Evolutionary conservation across 1,284 basidiomycete genomes (phyloP).

Genomic region (Rhodotorula sp.): DNA sequence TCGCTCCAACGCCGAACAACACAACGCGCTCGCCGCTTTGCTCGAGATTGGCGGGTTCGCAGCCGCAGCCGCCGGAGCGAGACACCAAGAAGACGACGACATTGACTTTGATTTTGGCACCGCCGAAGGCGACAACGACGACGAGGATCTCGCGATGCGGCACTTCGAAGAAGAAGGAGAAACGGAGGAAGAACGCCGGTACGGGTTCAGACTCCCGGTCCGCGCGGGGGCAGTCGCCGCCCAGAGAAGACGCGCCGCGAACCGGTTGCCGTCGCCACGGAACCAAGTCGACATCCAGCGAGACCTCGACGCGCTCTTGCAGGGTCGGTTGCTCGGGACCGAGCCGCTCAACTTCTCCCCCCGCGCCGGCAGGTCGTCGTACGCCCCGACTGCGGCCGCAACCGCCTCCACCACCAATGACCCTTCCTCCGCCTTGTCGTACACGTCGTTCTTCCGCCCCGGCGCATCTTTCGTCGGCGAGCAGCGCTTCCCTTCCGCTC

Average conservation of each 20-base stretch:
- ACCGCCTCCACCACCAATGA: constrained; percentile 12
- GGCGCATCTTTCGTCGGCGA: constrained; percentile 28
- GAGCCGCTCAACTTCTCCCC: constrained; percentile 2
- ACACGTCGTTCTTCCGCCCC: constrained; percentile 29
- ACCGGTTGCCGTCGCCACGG: not conserved
- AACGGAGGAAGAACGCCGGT: not conserved
- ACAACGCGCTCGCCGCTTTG: not conserved
- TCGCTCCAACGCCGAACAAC: not conserved
- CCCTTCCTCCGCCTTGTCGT: constrained; percentile 28
- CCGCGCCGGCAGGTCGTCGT: not conserved
- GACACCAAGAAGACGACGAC: not conserved
- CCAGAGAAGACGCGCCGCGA: not conserved
- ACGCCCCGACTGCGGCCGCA: not conserved
- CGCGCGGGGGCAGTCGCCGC: not conserved
- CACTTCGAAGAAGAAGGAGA: not conserved
- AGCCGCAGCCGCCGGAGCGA: not conserved
- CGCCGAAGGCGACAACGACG: not conserved
- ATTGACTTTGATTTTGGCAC: not conserved
- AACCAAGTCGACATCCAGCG: not conserved
- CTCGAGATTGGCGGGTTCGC: not conserved
- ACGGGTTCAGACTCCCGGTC: too few species aligned
- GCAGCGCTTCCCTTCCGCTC: constrained; percentile 16
- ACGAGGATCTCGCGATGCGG: not conserved
- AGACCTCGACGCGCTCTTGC: not conserved
- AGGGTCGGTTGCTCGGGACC: not conserved